Evolutionary conservation across 2,329 filamentous ascomycete genomes (phyloP).

Genomic region (Corinectria fuckeliana): DNA sequence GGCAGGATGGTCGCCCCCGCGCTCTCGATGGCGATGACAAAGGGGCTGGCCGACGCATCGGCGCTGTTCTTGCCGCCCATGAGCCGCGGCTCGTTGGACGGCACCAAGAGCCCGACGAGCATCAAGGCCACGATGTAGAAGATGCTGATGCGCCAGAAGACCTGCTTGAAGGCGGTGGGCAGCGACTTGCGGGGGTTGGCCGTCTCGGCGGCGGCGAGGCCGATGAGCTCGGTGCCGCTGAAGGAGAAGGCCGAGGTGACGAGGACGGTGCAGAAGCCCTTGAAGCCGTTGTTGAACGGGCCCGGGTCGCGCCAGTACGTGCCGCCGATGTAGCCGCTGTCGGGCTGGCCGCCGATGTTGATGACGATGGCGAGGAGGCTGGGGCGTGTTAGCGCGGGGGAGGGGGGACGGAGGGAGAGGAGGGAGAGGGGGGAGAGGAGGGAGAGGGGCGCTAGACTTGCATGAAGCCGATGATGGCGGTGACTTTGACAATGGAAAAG

Average conservation of each 20-base stretch:
- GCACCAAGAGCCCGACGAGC: slow-evolving; percentile 82
- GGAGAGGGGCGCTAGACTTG: slow-evolving; percentile 52
- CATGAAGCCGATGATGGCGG: slow-evolving; percentile 89
- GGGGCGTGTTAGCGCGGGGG: slow-evolving; percentile 16
- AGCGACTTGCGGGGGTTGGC: slow-evolving; percentile 80
- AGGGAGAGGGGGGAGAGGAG: fast-evolving
- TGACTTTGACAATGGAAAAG: slow-evolving; percentile 85
- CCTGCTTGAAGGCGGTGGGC: slow-evolving; percentile 87
- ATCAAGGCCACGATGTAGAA: slow-evolving; percentile 90
- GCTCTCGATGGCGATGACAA: slow-evolving; percentile 89
- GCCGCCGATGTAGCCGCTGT: slow-evolving; percentile 80
- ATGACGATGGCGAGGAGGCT: slow-evolving; percentile 85
- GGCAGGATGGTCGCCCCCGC: slow-evolving; percentile 82
- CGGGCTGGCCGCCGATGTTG: slow-evolving; percentile 78
- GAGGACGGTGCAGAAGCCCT: slow-evolving; percentile 78
- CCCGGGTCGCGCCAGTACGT: slow-evolving; percentile 80
- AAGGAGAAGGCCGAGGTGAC: slow-evolving; percentile 80
- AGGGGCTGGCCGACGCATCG: slow-evolving; percentile 81
- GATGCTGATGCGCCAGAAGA: slow-evolving; percentile 91
- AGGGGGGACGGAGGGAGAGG: fast-evolving
- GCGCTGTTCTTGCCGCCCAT: slow-evolving; percentile 60
- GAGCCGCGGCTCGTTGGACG: slow-evolving; percentile 71
- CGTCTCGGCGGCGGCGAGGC: slow-evolving; percentile 78
- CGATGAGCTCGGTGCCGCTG: slow-evolving; percentile 77
- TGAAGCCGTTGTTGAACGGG: slow-evolving; percentile 83